Base-by-base conservation (phyloP, 73 alveolate species). In the Paramecium pentaurelia region DNA sequence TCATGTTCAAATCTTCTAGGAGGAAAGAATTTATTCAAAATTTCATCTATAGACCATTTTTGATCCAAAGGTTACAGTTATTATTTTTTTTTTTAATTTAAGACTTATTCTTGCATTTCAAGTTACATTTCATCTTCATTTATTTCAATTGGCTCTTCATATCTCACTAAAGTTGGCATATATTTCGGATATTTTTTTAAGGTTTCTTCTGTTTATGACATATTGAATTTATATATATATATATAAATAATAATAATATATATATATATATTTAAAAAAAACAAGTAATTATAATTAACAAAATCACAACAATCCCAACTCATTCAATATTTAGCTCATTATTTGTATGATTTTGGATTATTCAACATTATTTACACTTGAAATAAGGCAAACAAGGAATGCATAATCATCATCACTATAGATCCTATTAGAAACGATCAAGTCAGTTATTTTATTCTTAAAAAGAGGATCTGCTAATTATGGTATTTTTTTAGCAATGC, bases 21-120 rank as follows among this genome's bases (percentile, higher is more conserved):
- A 28, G 94, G 94, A 16, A 71, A 89, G n/a, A 89, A 71, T 40
- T 83, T 89, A 36, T 70, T 89, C 32, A 89, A 54, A 30, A 89
- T 89, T 71, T 89, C 94, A 58, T 89, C 94, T 6, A 89, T 71
- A 22, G 86, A 71, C 77, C 92, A 89, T 71, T 89, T 89, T 51
- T 89, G 54, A 89, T 89, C 94, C 2, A 89, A 75, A 42, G 94
- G 94, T 28, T 77, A 88, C 27, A 89, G 75, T 54, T 89, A 37
- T 89, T 77, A 88, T 47, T 89, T 89, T 85, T 89, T 89, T 73
- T 89, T 89, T 47, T 80, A 36, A 80, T 80, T 42, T 47, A 80
- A 9, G 8, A 32, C 27, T 32, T 49, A 30, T 10, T 80, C 91
- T 32, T 34, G 32, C 75, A 80, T 32, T 2, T 40, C 73, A 45